Evolutionary conservation across 225 moss, liverwort and hornwort genomes (phyloP), one percentile per base, ranked within the genome.

Genomic region (Asterella californica): DNA sequence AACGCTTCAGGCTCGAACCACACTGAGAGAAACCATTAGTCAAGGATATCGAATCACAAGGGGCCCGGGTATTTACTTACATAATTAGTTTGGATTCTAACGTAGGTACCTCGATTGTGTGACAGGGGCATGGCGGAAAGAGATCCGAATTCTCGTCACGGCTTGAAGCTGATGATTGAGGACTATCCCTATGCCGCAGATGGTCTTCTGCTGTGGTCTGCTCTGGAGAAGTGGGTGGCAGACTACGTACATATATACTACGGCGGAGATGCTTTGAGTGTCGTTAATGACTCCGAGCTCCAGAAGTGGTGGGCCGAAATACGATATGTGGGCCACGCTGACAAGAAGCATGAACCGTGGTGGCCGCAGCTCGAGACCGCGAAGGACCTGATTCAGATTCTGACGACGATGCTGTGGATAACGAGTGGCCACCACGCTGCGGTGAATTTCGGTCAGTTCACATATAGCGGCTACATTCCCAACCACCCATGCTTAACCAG

Each of bases 231-330:
- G 30, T 92, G 92, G 92, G 78, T 92, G 12, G 42, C 19, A 15
- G 89, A 92, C 5, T 87, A 91, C 38, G 79, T 91, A 47, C 65
- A 15, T 22, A 79, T 88, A 29, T 77, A 84, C 71, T 92, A 92
- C 80, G 14, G 75, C 8, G 17, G 17, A 46, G 80, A 87, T 15
- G 87, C 88, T 29, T 42, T 27, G 49, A 64, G 63, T 15, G 87
- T 92, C 27, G 73, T 62, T 0, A 52, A 79, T 6, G 92, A 92
- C 79, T 2, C 25, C 53, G 92, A 92, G 82, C 89, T 92, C 18
- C 89, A 90, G 75, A 81, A 76, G 53, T 92, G 92, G 92, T 92
- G 92, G 92, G 76, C 78, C 4, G 92, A 92, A 69, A 87, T 92
- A 52, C 88, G 92, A 19, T 83, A 6, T 9, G 87, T 88, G 7